Base-by-base conservation (phyloP, 1,284 basidiomycete species). In the Apiotrichum brassicae region DNA sequence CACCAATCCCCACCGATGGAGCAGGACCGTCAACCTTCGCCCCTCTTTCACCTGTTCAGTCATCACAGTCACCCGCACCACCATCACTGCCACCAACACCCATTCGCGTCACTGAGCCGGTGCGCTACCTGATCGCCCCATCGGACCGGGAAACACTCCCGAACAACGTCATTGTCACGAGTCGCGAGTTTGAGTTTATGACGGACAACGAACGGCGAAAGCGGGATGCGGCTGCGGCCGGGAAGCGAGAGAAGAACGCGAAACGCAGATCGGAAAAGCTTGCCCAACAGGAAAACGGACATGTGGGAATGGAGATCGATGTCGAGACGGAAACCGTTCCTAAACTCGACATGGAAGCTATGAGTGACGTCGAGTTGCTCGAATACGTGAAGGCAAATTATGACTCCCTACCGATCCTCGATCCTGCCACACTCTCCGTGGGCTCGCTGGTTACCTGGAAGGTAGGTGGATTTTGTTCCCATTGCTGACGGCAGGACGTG, bases 121-220 rank as follows among this genome's bases (percentile, higher is more conserved):
- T 32, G 18, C 36, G 22, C 23, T 6, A 48, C 12, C 50, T 68
- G 20, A 42, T 61, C 0, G 60, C 66, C 1, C 66, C 67, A 0
- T 63, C 60, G 7, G 61, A 66, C 37, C 43, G 49, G 42, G 46
- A 36, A 1, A 42, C 46, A 16, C 45, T 72, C 14, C 70, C 70
- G 3, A 49, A 38, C 23, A 70, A 72, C 43, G 57, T 72, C 13
- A 66, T 67, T 35, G 64, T 72, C 16, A 66, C 68, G 11, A 51
- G 56, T 13, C 35, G 24, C 14, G 63, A 58, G 38, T 69, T 63
- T 28, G 44, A 49, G 26, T 58, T 49, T n/a, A 13, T 53, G 20
- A 44, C 39, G 20, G 54, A 56, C 43, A 12, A 41, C 4, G 44
- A 53, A 34, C 44, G 54, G 38, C 36, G 48, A 30, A 32, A 32